Evolutionary conservation across 2,329 filamentous ascomycete species (phyloP), one percentile per base, ranked within the genome.

Genomic region (Ceratocystis alfenasii): DNA sequence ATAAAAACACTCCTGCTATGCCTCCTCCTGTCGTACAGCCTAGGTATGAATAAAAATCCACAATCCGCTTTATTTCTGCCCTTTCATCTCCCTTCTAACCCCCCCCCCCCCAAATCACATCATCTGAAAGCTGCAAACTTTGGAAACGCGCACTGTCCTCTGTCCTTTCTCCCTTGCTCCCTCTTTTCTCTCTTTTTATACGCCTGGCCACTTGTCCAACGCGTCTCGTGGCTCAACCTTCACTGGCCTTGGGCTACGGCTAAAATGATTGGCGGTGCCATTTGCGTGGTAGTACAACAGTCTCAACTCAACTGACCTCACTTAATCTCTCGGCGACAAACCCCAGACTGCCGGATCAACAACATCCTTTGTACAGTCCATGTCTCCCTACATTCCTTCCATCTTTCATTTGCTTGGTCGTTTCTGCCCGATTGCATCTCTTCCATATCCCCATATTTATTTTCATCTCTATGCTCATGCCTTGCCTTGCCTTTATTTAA

Each of bases 211-310:
- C 8, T 15, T 15, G 25, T 10, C 10, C 8, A 53, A 53, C 48
- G 48, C 48, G 48, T 53, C 22, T 25, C 25, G n/a, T 53, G 48
- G 2, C 48, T 22, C n/a, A 50, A 50, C n/a, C 48, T 50, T 8
- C 46, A n/a, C 12, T 28, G 8, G 20, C 22, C 20, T 53, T 53
- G 5, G 36, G 36, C 22, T 22, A 28, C 48, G 20, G n/a, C 48
- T 53, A 53, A 53, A 25, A 53, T 53, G 48, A 53, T 53, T 53
- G 48, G 48, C 3, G 20, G 48, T 53, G 4, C 2, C 8, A n/a
- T 53, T 53, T 53, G 4, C 20, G 48, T 53, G 48, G 48, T 53
- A 53, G 48, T 25, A 53, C 48, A 53, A 53, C 48, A 53, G 22
- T 2, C 48, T 53, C 22, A 15, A 15, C 48, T 53, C 22, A 53